Evolutionary conservation across 371 early-diverging fungal species (phyloP).

Genomic region (Rhizopus delemar): DNA sequence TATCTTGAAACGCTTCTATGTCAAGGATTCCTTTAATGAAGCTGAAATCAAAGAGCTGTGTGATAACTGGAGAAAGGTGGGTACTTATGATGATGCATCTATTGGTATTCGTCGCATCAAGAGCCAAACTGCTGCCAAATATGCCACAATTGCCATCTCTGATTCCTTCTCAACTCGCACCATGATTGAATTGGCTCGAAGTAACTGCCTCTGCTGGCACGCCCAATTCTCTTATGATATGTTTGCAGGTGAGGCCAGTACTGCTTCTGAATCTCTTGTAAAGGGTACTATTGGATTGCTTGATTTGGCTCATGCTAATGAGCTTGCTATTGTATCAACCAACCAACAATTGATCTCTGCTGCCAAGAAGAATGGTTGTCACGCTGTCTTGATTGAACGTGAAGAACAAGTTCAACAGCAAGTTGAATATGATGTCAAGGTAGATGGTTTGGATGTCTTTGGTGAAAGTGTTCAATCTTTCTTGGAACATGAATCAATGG

Average conservation of each 20-base stretch:
- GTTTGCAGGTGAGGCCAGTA: conserved; percentile 11
- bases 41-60: conserved; percentile 30
- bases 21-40: conserved; percentile 24
- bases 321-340: conserved; percentile 42
- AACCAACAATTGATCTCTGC: conserved; percentile 25
- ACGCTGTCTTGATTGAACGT: conserved; percentile 38
- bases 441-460: conserved; percentile 43
- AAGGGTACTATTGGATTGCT: conserved; percentile 27
- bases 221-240: conserved; percentile 45
- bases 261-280: conserved; percentile 22
- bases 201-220: conserved; percentile 49
- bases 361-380: conserved; percentile 34
- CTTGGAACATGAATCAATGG: conserved; percentile 37
- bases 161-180: conserved; percentile 37
- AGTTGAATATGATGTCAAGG: conserved; percentile 27
- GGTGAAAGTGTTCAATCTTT: conserved; percentile 47
- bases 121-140: conserved; percentile 23
- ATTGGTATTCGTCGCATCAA: conserved; percentile 40
- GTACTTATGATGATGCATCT: conserved; percentile 33
- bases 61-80: conserved; percentile 28
- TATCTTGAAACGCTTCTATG: conserved; percentile 26
- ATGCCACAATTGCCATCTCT: conserved; percentile 41
- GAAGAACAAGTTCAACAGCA: conserved; percentile 9
- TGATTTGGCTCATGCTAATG: conserved; percentile 25
- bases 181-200: conserved; percentile 40